Base-by-base conservation (phyloP, 73 alveolate species). In the Loxodes magnus region DNA sequence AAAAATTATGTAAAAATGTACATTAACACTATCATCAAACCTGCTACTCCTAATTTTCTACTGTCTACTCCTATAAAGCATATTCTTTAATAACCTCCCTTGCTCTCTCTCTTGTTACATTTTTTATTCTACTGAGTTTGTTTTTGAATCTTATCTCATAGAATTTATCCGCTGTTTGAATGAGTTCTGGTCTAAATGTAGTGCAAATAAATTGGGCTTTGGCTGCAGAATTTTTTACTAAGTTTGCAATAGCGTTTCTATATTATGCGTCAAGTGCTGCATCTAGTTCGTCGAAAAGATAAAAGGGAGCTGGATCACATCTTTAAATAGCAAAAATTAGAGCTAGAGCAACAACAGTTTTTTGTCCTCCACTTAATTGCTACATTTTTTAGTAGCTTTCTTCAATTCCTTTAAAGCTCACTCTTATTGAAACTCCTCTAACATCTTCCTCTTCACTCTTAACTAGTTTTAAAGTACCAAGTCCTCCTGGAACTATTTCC, bases 211-310 rank as follows among this genome's bases (percentile, higher is more conserved):
- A 89, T 64, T 88, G 78, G 33, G 83, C 71, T 42, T 60, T 57
- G 38, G 65, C 57, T 20, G 80, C 56, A 22, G 70, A 73, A 24
- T 64, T 68, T 16, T 46, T 64, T 1, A 90, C 64, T 50, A 81
- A 53, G 43, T 67, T 64, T 24, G 92, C 84, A 22, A 82, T 63
- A 51, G 84, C 77, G 30, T 56, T 71, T 70, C 96, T 84, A 53
- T 70, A 77, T 41, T 74, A 79, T 14, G 93, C 87, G 71, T 88
- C 99, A n/a, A 92, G 76, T 36, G 99, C 99, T 27, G 93, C 92
- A 73, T 92, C 99, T 35, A 92, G 71, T 72, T 92, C 99, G 70
- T 92, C 99, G 42, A 92, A 72, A 33, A 92, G 71, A 65, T 88
- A 92, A 65, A 88, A 88, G 10, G 96, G 97, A 27, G 97, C 94